Evolutionary conservation across 176 grass and related monocot species (phyloP).

Genomic region (Raddia distichophylla): DNA sequence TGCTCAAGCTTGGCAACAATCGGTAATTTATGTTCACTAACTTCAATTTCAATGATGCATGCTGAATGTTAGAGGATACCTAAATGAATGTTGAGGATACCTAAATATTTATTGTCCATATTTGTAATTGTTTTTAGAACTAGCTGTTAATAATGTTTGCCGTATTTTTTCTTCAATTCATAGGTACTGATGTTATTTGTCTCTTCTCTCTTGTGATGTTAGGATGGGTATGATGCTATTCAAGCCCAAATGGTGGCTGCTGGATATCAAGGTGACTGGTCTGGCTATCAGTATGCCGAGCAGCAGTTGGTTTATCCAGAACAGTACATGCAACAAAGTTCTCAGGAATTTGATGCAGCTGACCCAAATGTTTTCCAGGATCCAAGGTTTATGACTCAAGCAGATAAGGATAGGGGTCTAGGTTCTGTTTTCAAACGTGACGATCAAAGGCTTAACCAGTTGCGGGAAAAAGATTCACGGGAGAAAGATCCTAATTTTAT

Average conservation of each 20-base stretch:
- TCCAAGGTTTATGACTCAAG: conserved; percentile 76
- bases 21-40: conserved; percentile 53
- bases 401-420: conserved; percentile 84
- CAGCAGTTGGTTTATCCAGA: conserved; percentile 73
- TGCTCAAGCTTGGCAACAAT: conserved; percentile 77
- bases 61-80: not conserved
- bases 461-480: conserved; percentile 83
- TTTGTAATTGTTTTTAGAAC: conserved; percentile 19
- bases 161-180: not conserved
- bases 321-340: conserved; percentile 74
- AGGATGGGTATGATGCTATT: conserved; percentile 85
- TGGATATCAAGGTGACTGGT: conserved; percentile 87
- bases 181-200: conserved; percentile 13
- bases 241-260: conserved; percentile 80
- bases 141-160: not conserved
- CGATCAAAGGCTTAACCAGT: conserved; percentile 79
- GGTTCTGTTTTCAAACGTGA: conserved; percentile 98
- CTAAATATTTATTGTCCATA: not conserved
- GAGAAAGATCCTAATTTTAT: conserved; percentile 98
- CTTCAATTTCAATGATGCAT: conserved; percentile 14
- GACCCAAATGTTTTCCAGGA: conserved; percentile 61
- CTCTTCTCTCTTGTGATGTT: conserved; percentile 33
- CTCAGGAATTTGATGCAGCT: conserved; percentile 64
- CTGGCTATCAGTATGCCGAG: conserved; percentile 72
- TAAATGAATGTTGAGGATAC: not conserved